A percentile compares a stretch with the other conserved stretches of the same genome.
These are phyloP conservation scores for Metrosideros polymorpha DNA, from an alignment of 441 rosid genomes.

Conservation along the genomic window DNA sequence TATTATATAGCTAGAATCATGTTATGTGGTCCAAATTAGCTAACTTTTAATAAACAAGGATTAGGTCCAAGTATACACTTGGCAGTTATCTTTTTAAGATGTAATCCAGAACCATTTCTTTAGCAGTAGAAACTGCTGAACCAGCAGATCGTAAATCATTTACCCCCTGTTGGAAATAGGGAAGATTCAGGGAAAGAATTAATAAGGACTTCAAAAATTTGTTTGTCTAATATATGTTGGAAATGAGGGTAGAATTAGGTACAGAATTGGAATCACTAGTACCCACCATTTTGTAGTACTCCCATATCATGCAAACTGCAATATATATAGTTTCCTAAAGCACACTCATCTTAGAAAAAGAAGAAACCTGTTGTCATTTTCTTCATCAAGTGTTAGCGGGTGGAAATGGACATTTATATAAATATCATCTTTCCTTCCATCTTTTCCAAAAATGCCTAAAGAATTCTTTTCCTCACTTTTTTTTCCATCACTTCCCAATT, in stretches of 20 bases:
- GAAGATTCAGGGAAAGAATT: background rate
- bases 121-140: background rate
- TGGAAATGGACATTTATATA: background rate
- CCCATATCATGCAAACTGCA: background rate
- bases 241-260: background rate
- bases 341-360: background rate
- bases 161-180: background rate
- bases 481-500: background rate
- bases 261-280: background rate
- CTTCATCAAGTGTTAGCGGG: background rate
- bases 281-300: background rate
- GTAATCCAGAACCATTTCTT: background rate
- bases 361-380: background rate
- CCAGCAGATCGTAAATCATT: background rate
- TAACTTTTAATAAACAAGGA: background rate
- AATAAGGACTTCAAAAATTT: background rate
- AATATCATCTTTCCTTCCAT: background rate
- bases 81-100: background rate
- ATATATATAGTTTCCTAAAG: background rate
- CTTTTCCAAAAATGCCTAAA: background rate
- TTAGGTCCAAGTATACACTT: background rate
- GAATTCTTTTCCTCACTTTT: background rate
- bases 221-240: background rate
- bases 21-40: background rate
- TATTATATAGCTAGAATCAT: background rate